Evolutionary conservation across 2,329 filamentous ascomycete species (phyloP).

Genomic region (Plectosphaerella plurivora): DNA sequence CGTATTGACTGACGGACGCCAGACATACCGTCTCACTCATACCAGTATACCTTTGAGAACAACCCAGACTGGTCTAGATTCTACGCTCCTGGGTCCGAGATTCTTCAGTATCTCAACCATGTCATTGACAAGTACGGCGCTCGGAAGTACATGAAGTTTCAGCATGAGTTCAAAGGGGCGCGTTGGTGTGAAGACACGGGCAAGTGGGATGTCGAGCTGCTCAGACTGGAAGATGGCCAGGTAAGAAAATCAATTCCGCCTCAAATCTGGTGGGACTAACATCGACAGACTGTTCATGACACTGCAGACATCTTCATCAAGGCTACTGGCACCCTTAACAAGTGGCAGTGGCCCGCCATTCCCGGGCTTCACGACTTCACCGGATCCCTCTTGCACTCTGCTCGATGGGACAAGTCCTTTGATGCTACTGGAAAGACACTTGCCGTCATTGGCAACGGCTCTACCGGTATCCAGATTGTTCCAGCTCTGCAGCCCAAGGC

Average conservation of each 20-base stretch:
- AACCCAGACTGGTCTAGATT: conserved; percentile 4
- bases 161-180: conserved; percentile 13
- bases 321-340: not conserved
- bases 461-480: not conserved
- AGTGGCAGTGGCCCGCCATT: not conserved
- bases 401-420: not conserved
- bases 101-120: not conserved
- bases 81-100: conserved; percentile 1
- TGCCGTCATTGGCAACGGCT: not conserved
- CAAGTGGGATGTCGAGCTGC: conserved; percentile 9
- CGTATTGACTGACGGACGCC: not conserved
- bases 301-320: not conserved
- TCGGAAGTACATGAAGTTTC: conserved; percentile 9
- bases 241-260: not conserved
- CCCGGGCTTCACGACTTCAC: not conserved
- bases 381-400: not conserved
- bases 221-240: not conserved
- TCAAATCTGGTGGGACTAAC: not conserved
- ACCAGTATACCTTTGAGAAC: not conserved
- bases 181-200: conserved; percentile 17
- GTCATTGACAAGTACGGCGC: not conserved
- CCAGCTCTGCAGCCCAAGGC: not conserved
- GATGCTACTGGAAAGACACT: not conserved
- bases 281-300: not conserved
- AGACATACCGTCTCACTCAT: not conserved